Evolutionary conservation across 2,329 filamentous ascomycete species (phyloP).

Genomic region (Alternaria rosae): DNA sequence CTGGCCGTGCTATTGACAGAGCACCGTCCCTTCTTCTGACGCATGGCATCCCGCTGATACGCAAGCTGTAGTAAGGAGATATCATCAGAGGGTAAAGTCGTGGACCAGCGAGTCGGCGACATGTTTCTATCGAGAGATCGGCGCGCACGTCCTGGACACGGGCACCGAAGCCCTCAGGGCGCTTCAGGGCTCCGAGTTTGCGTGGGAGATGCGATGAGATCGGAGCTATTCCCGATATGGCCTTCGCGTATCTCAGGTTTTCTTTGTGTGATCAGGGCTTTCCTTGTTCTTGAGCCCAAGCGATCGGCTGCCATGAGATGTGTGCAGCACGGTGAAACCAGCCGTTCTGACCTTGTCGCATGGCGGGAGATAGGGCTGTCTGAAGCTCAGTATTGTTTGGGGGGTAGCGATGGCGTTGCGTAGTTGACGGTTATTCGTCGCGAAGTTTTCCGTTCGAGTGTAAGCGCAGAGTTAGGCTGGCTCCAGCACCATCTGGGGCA

Average conservation of each 20-base stretch:
- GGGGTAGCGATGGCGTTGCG: neutral
- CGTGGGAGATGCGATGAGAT: slow-evolving; percentile 15
- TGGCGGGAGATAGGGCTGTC: neutral
- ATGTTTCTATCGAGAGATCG: slow-evolving; percentile 7
- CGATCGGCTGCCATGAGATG: slow-evolving; percentile 6
- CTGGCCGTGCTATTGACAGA: neutral
- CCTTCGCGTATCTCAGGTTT: slow-evolving; percentile 23
- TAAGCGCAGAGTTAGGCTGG: slow-evolving; percentile 6
- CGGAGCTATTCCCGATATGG: slow-evolving; percentile 17
- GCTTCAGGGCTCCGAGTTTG: neutral
- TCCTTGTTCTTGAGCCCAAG: slow-evolving; percentile 3
- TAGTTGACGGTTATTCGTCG: neutral
- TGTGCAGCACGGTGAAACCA: slow-evolving; percentile 8
- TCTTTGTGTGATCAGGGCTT: neutral
- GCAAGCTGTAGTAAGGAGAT: neutral
- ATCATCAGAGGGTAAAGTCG: neutral
- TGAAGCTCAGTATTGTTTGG: neutral
- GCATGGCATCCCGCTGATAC: neutral
- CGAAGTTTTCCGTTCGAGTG: neutral
- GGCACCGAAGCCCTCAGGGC: slow-evolving; percentile 4
- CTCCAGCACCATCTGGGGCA: neutral
- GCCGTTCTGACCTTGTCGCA: neutral
- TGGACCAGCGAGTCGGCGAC: slow-evolving; percentile 9
- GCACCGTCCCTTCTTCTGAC: neutral
- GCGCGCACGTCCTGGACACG: slow-evolving; percentile 1